phyloP scores from a whole-genome alignment of 345 rosid genomes.

The Syzygium oleosum region DNA sequence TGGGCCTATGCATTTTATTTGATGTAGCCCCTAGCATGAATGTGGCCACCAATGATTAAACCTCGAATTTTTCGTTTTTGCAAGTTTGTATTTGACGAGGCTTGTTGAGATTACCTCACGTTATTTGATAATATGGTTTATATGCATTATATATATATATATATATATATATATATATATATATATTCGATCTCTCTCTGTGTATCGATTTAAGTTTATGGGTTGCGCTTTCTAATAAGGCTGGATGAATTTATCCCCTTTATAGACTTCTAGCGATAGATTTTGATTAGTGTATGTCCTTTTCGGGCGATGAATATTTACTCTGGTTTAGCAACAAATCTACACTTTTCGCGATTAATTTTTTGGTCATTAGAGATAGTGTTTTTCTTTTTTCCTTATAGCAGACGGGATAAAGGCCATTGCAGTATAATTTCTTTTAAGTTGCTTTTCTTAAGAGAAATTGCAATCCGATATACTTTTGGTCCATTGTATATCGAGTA shows the following conservation, averaged over 20 bases:
- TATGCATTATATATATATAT: not conserved
- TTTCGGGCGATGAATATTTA: not conserved
- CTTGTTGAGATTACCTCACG: not conserved
- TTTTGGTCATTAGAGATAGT: not conserved
- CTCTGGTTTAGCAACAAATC: not conserved
- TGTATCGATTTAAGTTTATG: not conserved
- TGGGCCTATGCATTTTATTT: not conserved
- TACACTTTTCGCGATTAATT: not conserved
- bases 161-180: not conserved
- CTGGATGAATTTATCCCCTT: not conserved
- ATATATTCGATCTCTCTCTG: not conserved
- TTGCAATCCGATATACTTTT: not conserved
- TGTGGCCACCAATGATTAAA: not conserved
- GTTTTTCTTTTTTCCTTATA: not conserved
- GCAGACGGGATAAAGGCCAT: accelerated
- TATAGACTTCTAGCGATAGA: not conserved
- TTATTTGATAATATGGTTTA: not conserved
- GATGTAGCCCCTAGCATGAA: not conserved
- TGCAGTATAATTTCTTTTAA: not conserved
- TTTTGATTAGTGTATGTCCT: not conserved
- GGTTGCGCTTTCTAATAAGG: not conserved
- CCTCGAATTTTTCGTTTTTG: not conserved
- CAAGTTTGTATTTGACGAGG: not conserved
- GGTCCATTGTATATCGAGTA: not conserved
- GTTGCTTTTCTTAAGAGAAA: not conserved